Conservation (phyloP, 139 green algal genomes). For the Bryopsis sp. region DNA sequence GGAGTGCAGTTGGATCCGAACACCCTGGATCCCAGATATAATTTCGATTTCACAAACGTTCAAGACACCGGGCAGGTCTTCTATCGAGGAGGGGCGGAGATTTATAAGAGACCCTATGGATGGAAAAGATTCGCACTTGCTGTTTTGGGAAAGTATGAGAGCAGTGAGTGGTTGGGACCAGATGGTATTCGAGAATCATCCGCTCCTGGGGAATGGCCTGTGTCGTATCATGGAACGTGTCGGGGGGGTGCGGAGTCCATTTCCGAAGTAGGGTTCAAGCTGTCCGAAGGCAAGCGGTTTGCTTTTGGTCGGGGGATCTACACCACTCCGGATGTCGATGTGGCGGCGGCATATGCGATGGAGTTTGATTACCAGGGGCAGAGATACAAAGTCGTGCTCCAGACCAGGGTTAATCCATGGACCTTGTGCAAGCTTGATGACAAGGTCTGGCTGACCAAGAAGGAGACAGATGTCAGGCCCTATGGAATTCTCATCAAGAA, state of each 20-base stretch:
- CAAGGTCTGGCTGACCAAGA: background rate
- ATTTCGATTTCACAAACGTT: slow-evolving; percentile 12
- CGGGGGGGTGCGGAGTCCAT: background rate
- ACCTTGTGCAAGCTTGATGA: background rate
- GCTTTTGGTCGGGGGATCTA: slow-evolving; percentile 1
- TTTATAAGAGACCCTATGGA: background rate
- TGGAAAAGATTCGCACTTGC: background rate
- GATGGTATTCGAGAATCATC: background rate
- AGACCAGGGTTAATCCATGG: background rate
- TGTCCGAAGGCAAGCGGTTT: background rate
- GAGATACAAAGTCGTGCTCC: slow-evolving; percentile 1
- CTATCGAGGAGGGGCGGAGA: background rate
- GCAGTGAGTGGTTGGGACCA: background rate
- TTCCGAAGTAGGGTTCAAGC: background rate
- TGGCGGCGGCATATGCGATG: background rate
- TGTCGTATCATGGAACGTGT: slow-evolving; percentile 6
- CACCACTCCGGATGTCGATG: slow-evolving; percentile 1
- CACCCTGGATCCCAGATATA: background rate
- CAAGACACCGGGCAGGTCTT: background rate
- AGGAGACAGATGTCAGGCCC: background rate
- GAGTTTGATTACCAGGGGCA: background rate
- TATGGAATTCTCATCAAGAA: slow-evolving; percentile 4
- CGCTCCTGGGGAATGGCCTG: slow-evolving; percentile 1
- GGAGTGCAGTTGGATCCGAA: background rate
- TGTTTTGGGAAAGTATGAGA: background rate